These are phyloP conservation scores for Fraxinus anomala DNA, from an alignment of 257 asterid genomes.

Conservation along the genomic window DNA sequence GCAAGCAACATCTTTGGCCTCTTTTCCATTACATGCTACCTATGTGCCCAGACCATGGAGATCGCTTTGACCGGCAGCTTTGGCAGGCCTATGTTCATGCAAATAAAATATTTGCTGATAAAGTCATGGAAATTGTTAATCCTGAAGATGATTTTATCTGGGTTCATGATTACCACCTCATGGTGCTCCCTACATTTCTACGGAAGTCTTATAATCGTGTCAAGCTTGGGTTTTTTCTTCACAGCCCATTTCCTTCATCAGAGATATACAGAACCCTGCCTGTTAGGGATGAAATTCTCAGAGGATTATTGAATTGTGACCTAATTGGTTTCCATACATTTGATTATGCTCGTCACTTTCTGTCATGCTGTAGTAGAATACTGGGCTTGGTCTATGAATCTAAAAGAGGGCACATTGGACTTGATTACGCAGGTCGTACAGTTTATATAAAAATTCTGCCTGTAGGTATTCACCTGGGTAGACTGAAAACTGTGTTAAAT, in stretches of 20 bases:
- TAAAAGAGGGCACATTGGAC: conserved; percentile 53
- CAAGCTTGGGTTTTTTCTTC: conserved; percentile 51
- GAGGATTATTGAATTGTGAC: conserved; percentile 45
- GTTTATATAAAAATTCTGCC: conserved; percentile 51
- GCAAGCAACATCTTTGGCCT: conserved; percentile 55
- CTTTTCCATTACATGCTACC: conserved; percentile 56
- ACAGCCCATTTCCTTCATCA: conserved; percentile 53
- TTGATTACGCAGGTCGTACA: conserved; percentile 52
- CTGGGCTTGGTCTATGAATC: conserved; percentile 56
- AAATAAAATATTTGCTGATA: conserved; percentile 43
- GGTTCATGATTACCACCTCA: conserved; percentile 55
- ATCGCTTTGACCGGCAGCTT: conserved; percentile 48
- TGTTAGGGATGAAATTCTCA: conserved; percentile 49
- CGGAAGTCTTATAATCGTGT: conserved; percentile 47
- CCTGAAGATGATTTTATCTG: conserved; percentile 49
- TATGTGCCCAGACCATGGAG: conserved; percentile 47
- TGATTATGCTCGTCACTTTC: conserved; percentile 52
- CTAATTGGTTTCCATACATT: conserved; percentile 51
- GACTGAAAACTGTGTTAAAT: conserved; percentile 46
- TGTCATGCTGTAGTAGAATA: conserved; percentile 54
- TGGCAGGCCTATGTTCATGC: conserved; percentile 53
- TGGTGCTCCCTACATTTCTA: conserved; percentile 51
- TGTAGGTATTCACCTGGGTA: conserved; percentile 52
- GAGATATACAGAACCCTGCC: conserved; percentile 52
- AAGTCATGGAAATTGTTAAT: conserved; percentile 45